Percentiles rank a stretch among this genome's conserved stretches.
These are phyloP conservation scores for Kwoniella dejecticola DNA, from an alignment of 768 basidiomycete species.

Conservation along the genomic window DNA sequence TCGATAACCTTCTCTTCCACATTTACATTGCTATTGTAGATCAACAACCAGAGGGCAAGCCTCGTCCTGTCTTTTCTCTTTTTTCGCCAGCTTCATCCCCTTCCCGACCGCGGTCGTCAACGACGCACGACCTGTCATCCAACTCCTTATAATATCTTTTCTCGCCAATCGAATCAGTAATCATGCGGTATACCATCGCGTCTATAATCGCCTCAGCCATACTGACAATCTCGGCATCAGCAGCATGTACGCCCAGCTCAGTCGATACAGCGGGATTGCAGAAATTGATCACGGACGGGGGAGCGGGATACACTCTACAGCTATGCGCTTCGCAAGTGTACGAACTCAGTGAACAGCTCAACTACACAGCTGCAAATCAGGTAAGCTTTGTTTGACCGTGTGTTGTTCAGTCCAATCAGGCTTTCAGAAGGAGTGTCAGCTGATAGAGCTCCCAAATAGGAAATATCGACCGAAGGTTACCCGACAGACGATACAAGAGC, in stretches of 20 bases:
- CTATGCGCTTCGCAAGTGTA: conserved; percentile 70
- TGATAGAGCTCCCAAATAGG: too few relatives aligned
- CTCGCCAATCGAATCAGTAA: background rate
- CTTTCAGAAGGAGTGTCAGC: too few relatives aligned
- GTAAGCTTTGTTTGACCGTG: too few relatives aligned
- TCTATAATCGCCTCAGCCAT: background rate
- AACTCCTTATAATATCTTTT: conserved; percentile 2
- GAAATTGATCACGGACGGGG: conserved; percentile 28
- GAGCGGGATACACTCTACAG: conserved; percentile 64
- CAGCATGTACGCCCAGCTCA: conserved; percentile 41
- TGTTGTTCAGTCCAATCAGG: too few relatives aligned
- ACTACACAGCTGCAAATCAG: conserved; percentile 64
- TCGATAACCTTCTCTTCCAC: background rate
- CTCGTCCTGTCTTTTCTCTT: conserved; percentile 6
- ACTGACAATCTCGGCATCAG: conserved; percentile 10
- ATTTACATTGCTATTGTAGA: background rate
- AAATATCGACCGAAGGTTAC: conserved; percentile 78
- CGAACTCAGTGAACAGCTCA: conserved; percentile 66
- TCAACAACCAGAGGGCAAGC: background rate
- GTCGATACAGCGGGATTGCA: conserved; percentile 38
- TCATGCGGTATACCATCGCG: background rate
- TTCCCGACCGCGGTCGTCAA: background rate
- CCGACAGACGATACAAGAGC: conserved; percentile 71
- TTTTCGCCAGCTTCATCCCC: background rate
- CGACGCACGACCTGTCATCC: background rate